Base-by-base conservation (phyloP, 139 green algal species). In the Coccomyxa sp. region DNA sequence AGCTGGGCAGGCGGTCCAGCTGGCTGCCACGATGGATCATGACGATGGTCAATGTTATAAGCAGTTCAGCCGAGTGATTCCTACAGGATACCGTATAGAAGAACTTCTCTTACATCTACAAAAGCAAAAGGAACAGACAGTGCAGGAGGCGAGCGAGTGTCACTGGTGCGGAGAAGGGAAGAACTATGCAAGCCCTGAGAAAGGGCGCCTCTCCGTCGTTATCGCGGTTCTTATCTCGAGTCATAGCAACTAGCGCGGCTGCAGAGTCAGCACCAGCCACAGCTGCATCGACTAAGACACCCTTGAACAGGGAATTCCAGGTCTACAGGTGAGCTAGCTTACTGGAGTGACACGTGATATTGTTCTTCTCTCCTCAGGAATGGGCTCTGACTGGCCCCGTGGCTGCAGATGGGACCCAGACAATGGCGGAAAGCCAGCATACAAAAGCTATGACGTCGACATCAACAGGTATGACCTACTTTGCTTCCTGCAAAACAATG, bases 371-470 rank as follows among this genome's bases (percentile, higher is more conserved):
- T 74, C 31, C 16, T 74, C 2, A 31, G 8, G 27, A 50, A 8
- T 41, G 14, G 31, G 29, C 35, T 74, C 14, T 22, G 22, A 44
- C n/a, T 2, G 1, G 41, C 34, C 22, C 1, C 16, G 22, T 74
- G 39, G 27, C 18, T 7, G 68, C 69, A 77, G 83, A 24, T 99
- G 95, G 95, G 88, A 94, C 83, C 96, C 96, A 7, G 94, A 99
- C 50, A 76, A 76, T 8, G 82, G 70, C 4, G 89, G 91, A 10
- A 92, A 95, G 70, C 96, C 96, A 10, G 86, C 86, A 37, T 98
- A 98, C 79, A 78, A 95, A 50, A 94, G 84, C 0, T 99, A 99
- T 84, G 93, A 95, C 75, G 86, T 98, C 0, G 95, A 99, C 85
- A 92, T 97, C 77, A 98, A 97, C 86, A 90, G 87, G 79, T 98